A percentile compares a stretch with the other conserved stretches of the same genome.
Conservation (phyloP, 1,139 yeast species). For the Geotrichum australiense region DNA sequence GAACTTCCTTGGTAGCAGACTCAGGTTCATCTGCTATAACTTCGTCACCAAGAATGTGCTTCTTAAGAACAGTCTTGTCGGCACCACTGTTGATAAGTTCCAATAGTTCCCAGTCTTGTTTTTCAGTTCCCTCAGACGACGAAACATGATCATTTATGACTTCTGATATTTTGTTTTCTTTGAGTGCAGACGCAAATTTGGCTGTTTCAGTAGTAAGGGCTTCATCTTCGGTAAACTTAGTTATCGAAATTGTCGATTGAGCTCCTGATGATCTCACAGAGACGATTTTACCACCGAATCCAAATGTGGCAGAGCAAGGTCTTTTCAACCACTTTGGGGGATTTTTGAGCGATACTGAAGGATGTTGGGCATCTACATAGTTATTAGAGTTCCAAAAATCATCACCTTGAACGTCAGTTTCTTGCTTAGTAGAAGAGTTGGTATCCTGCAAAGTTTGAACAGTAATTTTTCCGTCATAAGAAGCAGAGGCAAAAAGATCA, state of each 20-base stretch:
- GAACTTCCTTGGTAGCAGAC: conserved; percentile 4
- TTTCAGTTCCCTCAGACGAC: conserved; percentile 41
- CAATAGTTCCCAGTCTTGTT: conserved; percentile 73
- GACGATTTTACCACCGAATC: conserved; percentile 88
- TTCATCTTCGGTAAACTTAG: conserved; percentile 43
- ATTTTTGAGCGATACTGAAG: conserved; percentile 53
- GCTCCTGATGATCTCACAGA: conserved; percentile 42
- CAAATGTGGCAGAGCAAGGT: conserved; percentile 75
- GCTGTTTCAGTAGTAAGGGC: conserved; percentile 34
- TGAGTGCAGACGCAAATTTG: conserved; percentile 53
- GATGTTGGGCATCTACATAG: conserved; percentile 62
- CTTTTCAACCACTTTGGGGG: conserved; percentile 87
- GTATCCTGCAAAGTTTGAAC: conserved; percentile 87
- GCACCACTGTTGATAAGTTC: conserved; percentile 40
- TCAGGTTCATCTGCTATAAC: conserved; percentile 20
- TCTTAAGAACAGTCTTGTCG: conserved; percentile 40
- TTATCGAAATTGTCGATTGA: conserved; percentile 41
- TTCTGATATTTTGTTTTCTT: conserved; percentile 45
- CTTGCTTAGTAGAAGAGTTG: conserved; percentile 21
- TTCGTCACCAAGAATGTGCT: conserved; percentile 29
- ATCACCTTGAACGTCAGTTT: conserved; percentile 21
- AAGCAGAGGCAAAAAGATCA: conserved; percentile 86
- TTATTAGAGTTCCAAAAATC: conserved; percentile 84
- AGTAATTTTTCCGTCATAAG: conserved; percentile 80
- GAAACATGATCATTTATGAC: conserved; percentile 49